Percentiles rank a stretch among this genome's conserved stretches.
Conservation (phyloP, 2,329 filamentous ascomycete species). For the Penicillium sp. region DNA sequence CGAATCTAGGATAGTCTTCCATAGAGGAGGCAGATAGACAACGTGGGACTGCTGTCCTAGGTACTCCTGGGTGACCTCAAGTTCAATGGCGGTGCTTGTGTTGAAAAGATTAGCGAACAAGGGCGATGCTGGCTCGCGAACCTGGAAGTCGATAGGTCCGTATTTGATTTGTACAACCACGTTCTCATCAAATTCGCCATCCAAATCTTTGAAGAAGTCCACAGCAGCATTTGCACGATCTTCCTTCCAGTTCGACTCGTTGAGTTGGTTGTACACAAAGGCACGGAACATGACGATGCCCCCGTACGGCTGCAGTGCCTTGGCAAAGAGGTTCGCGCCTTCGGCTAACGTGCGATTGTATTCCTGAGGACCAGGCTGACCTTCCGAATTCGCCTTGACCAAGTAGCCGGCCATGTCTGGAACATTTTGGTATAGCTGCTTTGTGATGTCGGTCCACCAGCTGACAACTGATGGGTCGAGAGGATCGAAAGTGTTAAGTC, state of each 20-base stretch:
- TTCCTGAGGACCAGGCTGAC: conserved; percentile 68
- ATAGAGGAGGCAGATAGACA: conserved; percentile 69
- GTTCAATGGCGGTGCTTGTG: conserved; percentile 51
- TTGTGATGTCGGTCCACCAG: conserved; percentile 66
- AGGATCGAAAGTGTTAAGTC: conserved; percentile 66
- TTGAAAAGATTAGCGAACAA: conserved; percentile 59
- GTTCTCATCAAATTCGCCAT: conserved; percentile 69
- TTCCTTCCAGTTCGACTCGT: conserved; percentile 64
- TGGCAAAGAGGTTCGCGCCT: conserved; percentile 70
- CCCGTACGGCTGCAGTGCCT: conserved; percentile 59
- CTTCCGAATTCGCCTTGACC: conserved; percentile 73
- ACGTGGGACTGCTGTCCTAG: conserved; percentile 71
- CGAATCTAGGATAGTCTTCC: conserved; percentile 69
- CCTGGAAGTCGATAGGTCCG: conserved; percentile 74
- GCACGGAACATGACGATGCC: conserved; percentile 69
- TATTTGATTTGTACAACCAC: conserved; percentile 75
- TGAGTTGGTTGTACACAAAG: conserved; percentile 68
- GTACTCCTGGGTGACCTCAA: conserved; percentile 71
- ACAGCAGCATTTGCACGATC: conserved; percentile 73
- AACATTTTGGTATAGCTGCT: conserved; percentile 61
- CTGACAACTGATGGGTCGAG: conserved; percentile 61
- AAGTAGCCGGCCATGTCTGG: conserved; percentile 71
- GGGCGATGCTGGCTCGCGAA: conserved; percentile 68
- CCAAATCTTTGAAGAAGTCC: conserved; percentile 66
- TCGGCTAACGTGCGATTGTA: conserved; percentile 72